A percentile compares a stretch with the other conserved stretches of the same genome.
Evolutionary conservation across 805 yeast species (phyloP).

Genomic region (Ogataea paradorogensis): DNA sequence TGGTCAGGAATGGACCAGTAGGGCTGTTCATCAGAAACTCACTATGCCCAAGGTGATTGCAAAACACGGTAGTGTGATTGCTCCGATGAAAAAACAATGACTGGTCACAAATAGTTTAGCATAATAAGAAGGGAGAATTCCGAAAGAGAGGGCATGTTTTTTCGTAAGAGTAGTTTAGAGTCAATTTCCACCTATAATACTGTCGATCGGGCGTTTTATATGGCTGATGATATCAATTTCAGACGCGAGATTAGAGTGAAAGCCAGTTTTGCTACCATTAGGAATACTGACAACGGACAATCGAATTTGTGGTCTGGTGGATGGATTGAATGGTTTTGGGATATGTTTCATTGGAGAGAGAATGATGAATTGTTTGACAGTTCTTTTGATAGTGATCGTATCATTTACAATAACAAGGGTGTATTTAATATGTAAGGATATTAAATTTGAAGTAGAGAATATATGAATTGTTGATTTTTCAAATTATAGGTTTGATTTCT

Average conservation of each 20-base stretch:
- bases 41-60: slow-evolving; percentile 87
- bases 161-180: slow-evolving; percentile 9
- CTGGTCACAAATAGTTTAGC: slow-evolving; percentile 5
- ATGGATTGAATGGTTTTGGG: slow-evolving; percentile 9
- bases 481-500: no score
- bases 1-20: slow-evolving; percentile 94
- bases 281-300: not conserved
- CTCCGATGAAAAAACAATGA: slow-evolving; percentile 78
- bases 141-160: slow-evolving; percentile 2
- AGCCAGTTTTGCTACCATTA: slow-evolving; percentile 15
- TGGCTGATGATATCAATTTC: slow-evolving; percentile 9
- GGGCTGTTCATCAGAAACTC: slow-evolving; percentile 79
- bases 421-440: not conserved
- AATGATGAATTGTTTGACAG: slow-evolving; percentile 1
- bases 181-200: slow-evolving; percentile 14
- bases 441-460: not conserved
- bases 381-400: slow-evolving; percentile 12
- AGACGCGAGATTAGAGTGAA: slow-evolving; percentile 10
- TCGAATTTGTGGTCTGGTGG: not conserved
- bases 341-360: slow-evolving; percentile 1
- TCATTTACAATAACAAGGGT: not conserved
- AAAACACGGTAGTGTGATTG: slow-evolving; percentile 85
- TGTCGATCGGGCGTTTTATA: slow-evolving; percentile 9
- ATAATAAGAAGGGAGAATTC: slow-evolving; percentile 1
- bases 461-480: no score